These are phyloP conservation scores for Aureobasidium zeae DNA, from an alignment of 2,329 filamentous ascomycete genomes.

Conservation along the genomic window DNA sequence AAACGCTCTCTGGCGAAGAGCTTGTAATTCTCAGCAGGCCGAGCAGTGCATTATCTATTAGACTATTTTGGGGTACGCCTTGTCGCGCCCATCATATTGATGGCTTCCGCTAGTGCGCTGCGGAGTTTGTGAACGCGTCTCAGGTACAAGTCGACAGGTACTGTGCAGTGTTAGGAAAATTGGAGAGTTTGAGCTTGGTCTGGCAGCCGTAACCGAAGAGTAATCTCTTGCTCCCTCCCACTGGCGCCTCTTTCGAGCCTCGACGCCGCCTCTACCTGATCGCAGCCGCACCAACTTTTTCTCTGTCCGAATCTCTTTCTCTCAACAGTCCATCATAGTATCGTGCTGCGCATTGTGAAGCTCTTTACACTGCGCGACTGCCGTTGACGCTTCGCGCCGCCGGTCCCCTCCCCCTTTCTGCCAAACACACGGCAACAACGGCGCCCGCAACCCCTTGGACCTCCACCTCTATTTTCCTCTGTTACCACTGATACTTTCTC, in stretches of 20 bases:
- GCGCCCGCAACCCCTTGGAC: constrained; percentile 8
- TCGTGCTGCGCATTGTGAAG: not conserved
- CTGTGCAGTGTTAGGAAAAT: constrained; percentile 2
- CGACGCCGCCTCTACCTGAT: constrained; percentile 9
- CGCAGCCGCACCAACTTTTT: constrained; percentile 12
- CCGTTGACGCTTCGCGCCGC: constrained; percentile 3
- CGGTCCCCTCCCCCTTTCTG: constrained; percentile 1
- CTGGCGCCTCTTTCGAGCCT: constrained; percentile 5
- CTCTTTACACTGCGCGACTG: not conserved
- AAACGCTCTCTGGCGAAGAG: not conserved
- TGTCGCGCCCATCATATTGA: too few species aligned
- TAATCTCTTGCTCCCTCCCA: constrained; percentile 8
- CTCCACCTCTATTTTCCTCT: not conserved
- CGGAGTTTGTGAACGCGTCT: constrained; percentile 4
- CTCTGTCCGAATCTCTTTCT: too few species aligned
- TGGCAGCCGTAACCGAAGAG: constrained; percentile 12
- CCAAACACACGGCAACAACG: constrained; percentile 2
- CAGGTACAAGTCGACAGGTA: not conserved
- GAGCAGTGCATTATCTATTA: not conserved
- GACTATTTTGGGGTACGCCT: constrained; percentile 13
- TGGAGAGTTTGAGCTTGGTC: constrained; percentile 8
- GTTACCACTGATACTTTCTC: constrained; percentile 12
- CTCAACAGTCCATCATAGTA: constrained; percentile 4
- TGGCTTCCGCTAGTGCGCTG: constrained; percentile 9
- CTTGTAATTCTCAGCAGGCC: not conserved